Conservation (phyloP, 257 asterid genomes). For the Rehmannia glutinosa region DNA sequence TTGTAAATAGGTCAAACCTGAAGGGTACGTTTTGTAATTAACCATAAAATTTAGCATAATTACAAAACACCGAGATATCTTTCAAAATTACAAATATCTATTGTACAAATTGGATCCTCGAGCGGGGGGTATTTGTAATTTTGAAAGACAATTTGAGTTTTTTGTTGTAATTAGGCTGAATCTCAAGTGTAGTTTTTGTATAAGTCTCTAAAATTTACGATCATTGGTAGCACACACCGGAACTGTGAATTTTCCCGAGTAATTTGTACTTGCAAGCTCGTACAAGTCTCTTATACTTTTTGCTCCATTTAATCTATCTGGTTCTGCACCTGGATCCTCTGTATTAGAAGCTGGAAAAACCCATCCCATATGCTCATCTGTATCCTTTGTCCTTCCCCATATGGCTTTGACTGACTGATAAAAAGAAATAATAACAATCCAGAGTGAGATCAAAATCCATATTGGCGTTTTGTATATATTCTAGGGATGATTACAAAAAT, state of each 20-base stretch:
- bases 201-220: background rate
- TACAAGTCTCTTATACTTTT: conserved; percentile 70
- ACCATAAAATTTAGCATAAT: too few relatives aligned
- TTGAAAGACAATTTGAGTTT: too few relatives aligned
- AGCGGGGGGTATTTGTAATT: too few relatives aligned
- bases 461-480: background rate
- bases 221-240: conserved; percentile 47
- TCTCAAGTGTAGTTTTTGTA: too few relatives aligned
- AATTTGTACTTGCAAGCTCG: conserved; percentile 78
- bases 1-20: too few relatives aligned
- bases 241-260: conserved; percentile 81
- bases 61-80: too few relatives aligned
- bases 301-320: conserved; percentile 70
- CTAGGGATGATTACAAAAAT: too few relatives aligned
- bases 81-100: too few relatives aligned
- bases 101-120: too few relatives aligned
- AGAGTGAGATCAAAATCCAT: background rate
- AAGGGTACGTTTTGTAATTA: too few relatives aligned
- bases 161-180: too few relatives aligned
- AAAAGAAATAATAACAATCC: background rate
- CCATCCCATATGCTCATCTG: conserved; percentile 97
- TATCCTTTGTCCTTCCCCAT: conserved; percentile 89
- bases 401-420: conserved; percentile 75
- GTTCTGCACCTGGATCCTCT: conserved; percentile 81
- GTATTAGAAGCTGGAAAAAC: conserved; percentile 61